Evolutionary conservation across 257 asterid species (phyloP), one percentile per base, ranked within the genome.

Genomic region (Cynanchum wilfordii): DNA sequence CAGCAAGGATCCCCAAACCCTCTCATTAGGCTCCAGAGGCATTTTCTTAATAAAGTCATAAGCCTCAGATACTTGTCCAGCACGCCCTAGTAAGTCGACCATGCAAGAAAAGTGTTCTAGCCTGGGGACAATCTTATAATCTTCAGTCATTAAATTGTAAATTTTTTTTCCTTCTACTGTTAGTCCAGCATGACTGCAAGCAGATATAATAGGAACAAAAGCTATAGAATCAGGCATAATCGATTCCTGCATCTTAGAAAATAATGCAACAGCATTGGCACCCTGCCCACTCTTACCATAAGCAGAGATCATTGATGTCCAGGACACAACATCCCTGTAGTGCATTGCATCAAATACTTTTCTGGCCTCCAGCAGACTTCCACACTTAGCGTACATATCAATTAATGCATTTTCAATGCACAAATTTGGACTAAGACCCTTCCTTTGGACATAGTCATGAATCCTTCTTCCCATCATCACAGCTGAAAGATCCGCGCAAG

Each of bases 341-440:
- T 4, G 76, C 93, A 89, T 91, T 58, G 66, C 84, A 13, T 89
- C 92, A 70, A 94, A 94, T n/a, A 91, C 87, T 68, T 86, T 71
- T 82, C 97, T 82, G 16, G 97, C 99, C 71, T 94, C 99, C 50
- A 56, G 58, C 69, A 91, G 77, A 81, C 93, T 82, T 60, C 97
- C 97, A 19, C 99, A 91, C 80, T 89, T 94, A 36, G 97, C 97
- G 79, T 91, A 89, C 99, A 91, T 94, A 78, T 91, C 96, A 67
- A 94, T 78, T 72, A 91, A 83, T 8, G 97, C 97, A 33, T 94
- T 94, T 81, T 89, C 98, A 27, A 94, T 52, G 24, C 91, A 78
- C 72, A 91, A 77, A 82, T 91, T 91, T 38, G 96, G 96, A 42
- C 22, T 52, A 76, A 89, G 81, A 13, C 84, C 63, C 76, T 82